Evolutionary conservation across 2,329 filamentous ascomycete genomes (phyloP).

Genomic region (Dactylonectria estremocensis): DNA sequence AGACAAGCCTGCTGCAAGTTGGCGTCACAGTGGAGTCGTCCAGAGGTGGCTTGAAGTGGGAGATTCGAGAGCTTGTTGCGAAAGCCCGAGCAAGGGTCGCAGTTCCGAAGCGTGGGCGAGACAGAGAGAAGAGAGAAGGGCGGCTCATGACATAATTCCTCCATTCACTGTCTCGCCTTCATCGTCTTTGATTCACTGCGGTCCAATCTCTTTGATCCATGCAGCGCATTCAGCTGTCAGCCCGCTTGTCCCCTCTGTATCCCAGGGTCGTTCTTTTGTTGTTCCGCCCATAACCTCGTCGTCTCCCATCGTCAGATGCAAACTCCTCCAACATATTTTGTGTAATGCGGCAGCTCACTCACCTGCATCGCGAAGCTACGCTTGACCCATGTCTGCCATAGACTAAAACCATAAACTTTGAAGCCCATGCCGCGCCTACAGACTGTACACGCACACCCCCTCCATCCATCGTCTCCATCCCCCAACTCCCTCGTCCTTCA

Average conservation of each 20-base stretch:
- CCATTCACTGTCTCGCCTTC: not conserved
- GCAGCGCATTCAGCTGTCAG: not conserved
- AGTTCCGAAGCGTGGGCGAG: constrained; percentile 8
- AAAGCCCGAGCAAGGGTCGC: constrained; percentile 26
- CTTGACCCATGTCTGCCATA: constrained; percentile 9
- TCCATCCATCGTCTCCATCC: not conserved
- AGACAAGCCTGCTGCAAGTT: constrained; percentile 14
- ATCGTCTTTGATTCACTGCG: not conserved
- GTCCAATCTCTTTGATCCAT: not conserved
- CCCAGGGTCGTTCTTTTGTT: not conserved
- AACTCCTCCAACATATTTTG: not conserved
- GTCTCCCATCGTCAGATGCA: not conserved
- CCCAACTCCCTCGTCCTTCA: not conserved
- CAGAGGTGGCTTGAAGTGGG: constrained; percentile 1
- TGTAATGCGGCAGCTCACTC: constrained; percentile 9
- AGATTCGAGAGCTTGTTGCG: constrained; percentile 8
- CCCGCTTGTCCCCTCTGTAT: not conserved
- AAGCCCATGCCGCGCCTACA: not conserved
- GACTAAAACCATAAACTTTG: constrained; percentile 18
- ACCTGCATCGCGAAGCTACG: constrained; percentile 10
- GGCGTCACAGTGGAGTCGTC: constrained; percentile 25
- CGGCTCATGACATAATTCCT: constrained; percentile 7
- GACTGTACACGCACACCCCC: not conserved
- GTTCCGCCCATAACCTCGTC: not conserved
- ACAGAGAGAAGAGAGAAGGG: constrained; percentile 4